Conservation (phyloP, 495 filamentous ascomycete genomes). For the Immersiella caudata region DNA sequence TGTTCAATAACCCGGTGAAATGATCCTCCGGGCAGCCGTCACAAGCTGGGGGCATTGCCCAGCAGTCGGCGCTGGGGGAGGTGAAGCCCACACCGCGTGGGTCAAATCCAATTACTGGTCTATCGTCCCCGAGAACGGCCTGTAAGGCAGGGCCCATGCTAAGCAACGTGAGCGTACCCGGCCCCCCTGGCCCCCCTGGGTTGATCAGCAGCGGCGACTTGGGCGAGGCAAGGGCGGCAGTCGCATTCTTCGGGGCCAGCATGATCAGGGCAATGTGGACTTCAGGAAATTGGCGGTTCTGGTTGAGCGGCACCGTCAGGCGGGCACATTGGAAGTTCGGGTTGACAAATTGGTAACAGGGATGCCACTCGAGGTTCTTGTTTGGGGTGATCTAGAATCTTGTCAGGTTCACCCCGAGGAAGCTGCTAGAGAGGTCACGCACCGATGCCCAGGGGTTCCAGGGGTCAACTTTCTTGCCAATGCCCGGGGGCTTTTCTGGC, state of each 20-base stretch:
- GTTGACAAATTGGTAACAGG: conserved; percentile 41
- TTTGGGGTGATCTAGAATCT: conserved; percentile 45
- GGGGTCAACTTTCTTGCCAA: not conserved
- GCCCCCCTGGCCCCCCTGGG: conserved; percentile 50
- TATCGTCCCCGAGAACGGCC: conserved; percentile 43
- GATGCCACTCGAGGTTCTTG: conserved; percentile 47
- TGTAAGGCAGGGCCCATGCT: conserved; percentile 34
- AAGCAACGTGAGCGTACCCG: conserved; percentile 37
- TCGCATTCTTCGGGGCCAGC: conserved; percentile 47
- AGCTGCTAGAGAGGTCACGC: not conserved
- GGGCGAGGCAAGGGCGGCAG: conserved; percentile 31
- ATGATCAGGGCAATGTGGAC: conserved; percentile 55
- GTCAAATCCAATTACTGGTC: conserved; percentile 50
- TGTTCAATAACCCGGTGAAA: conserved; percentile 16
- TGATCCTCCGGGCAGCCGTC: conserved; percentile 16
- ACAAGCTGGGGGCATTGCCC: conserved; percentile 24
- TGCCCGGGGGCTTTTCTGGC: not conserved
- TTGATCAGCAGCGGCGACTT: conserved; percentile 44
- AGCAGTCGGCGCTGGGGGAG: conserved; percentile 44
- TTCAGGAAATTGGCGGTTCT: conserved; percentile 43
- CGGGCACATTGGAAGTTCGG: conserved; percentile 52
- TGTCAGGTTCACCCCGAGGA: not conserved
- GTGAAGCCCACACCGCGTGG: conserved; percentile 48
- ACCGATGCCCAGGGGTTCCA: conserved; percentile 7
- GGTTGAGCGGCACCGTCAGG: conserved; percentile 62